Evolutionary conservation across 1,284 basidiomycete genomes (phyloP), one percentile per base, ranked within the genome.

Genomic region (Cryptococcus wingfieldii): DNA sequence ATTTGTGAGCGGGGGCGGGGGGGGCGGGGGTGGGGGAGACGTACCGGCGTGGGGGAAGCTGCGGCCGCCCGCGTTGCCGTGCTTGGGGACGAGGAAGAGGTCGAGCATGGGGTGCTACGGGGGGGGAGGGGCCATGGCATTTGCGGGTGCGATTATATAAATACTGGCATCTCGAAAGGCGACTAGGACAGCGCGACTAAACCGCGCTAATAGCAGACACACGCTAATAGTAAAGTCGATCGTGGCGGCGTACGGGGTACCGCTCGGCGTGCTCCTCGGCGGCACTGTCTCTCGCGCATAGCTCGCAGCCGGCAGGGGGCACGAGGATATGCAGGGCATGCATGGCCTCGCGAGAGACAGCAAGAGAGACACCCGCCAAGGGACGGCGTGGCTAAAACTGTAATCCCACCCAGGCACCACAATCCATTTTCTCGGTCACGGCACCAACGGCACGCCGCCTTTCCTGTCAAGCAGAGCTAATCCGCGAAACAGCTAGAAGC

Each of bases 81-180:
- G 51, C 45, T 58, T 60, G 8, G 68, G 64, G 8, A 54, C 49
- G 16, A 71, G 39, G 44, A 23, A 50, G 51, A 71, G 55, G 38
- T 71, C 67, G 56, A 69, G 66, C 69, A 71, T 69, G 50, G n/a
- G 25, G n/a, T n/a, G n/a, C 42, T 44, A 18, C 4, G 18, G 42
- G 42, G n/a, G n/a, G 42, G 9, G 14, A 5, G n/a, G n/a, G 42
- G 9, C 4, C 41, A 23, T 42, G 41, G n/a, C n/a, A n/a, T n/a
- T n/a, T n/a, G n/a, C 41, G 41, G n/a, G 23, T 23, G 23, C 18
- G 12, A 5, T 6, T n/a, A 5, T 14, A 44, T 12, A 19, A 42
- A 13, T 42, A 42, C 12, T n/a, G 9, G 19, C 39, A 42, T 42
- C 39, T 18, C 5, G 42, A 18, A 0, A 0, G 42, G 14, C 14